Conservation (phyloP, 495 filamentous ascomycete species). For the Lichenothelia convexa region DNA sequence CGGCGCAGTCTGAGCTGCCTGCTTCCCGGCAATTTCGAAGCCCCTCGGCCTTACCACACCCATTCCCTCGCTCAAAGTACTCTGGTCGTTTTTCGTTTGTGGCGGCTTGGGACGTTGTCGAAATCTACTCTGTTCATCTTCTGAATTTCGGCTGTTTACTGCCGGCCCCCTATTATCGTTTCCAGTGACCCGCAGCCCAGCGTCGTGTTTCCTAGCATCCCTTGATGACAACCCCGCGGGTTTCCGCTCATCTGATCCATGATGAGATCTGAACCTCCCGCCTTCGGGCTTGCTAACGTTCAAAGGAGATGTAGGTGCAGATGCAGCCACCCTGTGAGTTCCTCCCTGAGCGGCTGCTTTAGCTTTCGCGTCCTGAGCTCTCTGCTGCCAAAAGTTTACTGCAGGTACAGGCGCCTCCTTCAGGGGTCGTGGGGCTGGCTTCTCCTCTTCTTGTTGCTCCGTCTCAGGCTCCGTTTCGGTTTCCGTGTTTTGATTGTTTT, state of each 20-base stretch:
- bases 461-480: constrained; percentile 28
- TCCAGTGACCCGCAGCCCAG: too few relatives aligned
- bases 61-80: constrained; percentile 4
- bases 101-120: too few relatives aligned
- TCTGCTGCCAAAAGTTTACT: constrained; percentile 73
- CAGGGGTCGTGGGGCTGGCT: too few relatives aligned
- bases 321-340: not conserved
- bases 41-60: constrained; percentile 25
- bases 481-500: constrained; percentile 22
- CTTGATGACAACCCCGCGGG: not conserved
- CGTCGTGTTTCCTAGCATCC: not conserved
- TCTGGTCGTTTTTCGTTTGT: not conserved
- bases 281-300: too few relatives aligned
- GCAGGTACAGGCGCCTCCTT: constrained; percentile 63
- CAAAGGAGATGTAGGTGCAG: not conserved
- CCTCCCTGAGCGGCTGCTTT: not conserved
- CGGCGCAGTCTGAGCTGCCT: constrained; percentile 27
- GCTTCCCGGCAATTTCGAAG: constrained; percentile 30
- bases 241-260: not conserved
- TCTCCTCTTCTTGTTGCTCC: too few relatives aligned
- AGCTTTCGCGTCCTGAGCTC: constrained; percentile 35
- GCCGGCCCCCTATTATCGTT: too few relatives aligned
- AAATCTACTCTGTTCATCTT: too few relatives aligned
- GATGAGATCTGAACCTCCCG: not conserved
- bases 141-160: too few relatives aligned